Base-by-base conservation (phyloP, 176 grass and related monocot species). In the Oryza officinalis region DNA sequence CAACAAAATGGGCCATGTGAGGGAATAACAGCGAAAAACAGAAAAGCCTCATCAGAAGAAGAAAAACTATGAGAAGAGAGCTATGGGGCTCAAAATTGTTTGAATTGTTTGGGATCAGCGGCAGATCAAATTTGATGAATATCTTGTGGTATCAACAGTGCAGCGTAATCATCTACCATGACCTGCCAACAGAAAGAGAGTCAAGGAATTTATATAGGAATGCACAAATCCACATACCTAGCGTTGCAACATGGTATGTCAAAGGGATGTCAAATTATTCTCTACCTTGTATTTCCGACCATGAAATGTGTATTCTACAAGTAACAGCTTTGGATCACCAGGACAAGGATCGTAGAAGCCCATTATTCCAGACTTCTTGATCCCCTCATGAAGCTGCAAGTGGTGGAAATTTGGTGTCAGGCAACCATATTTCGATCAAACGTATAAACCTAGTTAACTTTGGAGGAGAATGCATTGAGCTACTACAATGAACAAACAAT, bases 351-450 rank as follows among this genome's bases (percentile, higher is more conserved):
- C 96, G 54, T 94, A 99, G 78, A 99, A 96, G 31, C 96, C 96
- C 93, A 99, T 99, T 89, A 99, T 87, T 80, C 96, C 93, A 20
- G 96, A 94, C 82, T 99, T 99, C 69, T 99, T 99, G 77, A 99
- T 99, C 85, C 96, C 93, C 52, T 95, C 84, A 26, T 95, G 96
- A 85, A 99, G 96, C 96, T 99, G 89, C 75, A 85, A 27, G 32
- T 33, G 46, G 30, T 13, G 84, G n/a, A 81, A 23, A 68, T 64
- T 85, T 43, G 78, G 74, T 75, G 28, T 75, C 26, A n/a, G n/a
- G 57, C 27, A 79, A 84, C 47, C 33, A 47, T 18, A 8, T 27
- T 65, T 47, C 33, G 50, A 1, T 32, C 57, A 63, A 72, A 83
- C 33, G 41, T 18, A 25, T 73, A 60, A 61, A 72, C 37, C 68